phyloP scores from a whole-genome alignment of 225 moss, liverwort and hornwort genomes.

The Rhytidiadelphus loreus region DNA sequence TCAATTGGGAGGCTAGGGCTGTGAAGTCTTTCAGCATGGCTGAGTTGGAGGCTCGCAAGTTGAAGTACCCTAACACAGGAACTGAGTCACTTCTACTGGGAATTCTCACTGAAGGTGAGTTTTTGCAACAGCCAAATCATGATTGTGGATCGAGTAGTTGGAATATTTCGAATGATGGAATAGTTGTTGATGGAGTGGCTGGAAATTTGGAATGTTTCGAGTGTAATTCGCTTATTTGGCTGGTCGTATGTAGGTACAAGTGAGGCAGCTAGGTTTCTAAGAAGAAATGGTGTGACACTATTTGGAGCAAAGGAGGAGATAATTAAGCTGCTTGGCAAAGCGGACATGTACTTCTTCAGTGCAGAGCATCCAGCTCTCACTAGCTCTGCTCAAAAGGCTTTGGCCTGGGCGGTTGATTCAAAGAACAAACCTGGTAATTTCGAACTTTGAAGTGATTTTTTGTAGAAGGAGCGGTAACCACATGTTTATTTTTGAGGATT shows the following conservation, averaged over 20 bases:
- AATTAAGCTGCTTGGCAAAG: constrained; percentile 83
- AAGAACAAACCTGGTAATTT: constrained; percentile 59
- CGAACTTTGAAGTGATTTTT: background rate
- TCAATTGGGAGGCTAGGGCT: constrained; percentile 92
- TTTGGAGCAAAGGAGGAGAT: constrained; percentile 86
- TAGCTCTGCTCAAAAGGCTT: constrained; percentile 77
- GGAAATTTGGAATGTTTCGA: background rate
- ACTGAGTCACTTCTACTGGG: constrained; percentile 90
- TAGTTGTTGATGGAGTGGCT: background rate
- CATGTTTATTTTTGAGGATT: background rate
- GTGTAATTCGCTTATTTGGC: background rate
- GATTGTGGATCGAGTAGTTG: background rate
- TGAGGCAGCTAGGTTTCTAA: constrained; percentile 74
- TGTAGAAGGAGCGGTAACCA: background rate
- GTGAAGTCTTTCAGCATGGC: constrained; percentile 97
- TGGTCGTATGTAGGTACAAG: constrained; percentile 59
- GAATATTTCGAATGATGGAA: background rate
- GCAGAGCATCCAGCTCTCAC: constrained; percentile 96
- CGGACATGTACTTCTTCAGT: constrained; percentile 99
- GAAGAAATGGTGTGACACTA: constrained; percentile 66
- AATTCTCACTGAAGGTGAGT: constrained; percentile 86
- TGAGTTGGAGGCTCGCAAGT: constrained; percentile 93
- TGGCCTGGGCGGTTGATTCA: constrained; percentile 77
- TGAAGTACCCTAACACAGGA: constrained; percentile 95
- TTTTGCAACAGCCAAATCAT: background rate